A percentile compares a stretch with the other conserved stretches of the same genome.
Conservation (phyloP, 345 rosid genomes). For the Gossypium herbaceum region DNA sequence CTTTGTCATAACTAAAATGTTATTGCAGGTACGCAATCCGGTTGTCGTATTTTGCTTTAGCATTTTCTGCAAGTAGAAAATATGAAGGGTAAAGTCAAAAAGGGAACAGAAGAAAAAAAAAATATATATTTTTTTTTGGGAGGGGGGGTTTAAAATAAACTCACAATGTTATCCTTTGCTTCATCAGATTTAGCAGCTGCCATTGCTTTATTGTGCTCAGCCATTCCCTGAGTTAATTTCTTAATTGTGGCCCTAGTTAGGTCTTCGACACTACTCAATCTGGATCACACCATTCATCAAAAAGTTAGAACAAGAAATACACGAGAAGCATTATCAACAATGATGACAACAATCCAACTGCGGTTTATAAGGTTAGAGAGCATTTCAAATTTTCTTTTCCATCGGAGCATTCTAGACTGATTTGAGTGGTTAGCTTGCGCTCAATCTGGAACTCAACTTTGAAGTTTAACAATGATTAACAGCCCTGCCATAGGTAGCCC, state of each 20-base stretch:
- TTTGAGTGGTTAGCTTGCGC: background rate
- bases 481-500: background rate
- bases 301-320: background rate
- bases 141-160: slow-evolving; percentile 24
- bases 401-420: background rate
- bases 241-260: slow-evolving; percentile 85
- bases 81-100: background rate
- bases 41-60: slow-evolving; percentile 77
- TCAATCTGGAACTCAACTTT: background rate
- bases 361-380: background rate
- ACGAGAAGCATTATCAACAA: background rate
- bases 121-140: no score
- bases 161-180: slow-evolving; percentile 70
- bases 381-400: background rate
- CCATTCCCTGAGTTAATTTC: slow-evolving; percentile 87
- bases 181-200: slow-evolving; percentile 91
- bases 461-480: background rate
- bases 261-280: slow-evolving; percentile 80
- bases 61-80: slow-evolving; percentile 54
- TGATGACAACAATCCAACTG: background rate
- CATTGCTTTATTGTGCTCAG: slow-evolving; percentile 92
- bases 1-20: slow-evolving; percentile 95
- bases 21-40: slow-evolving; percentile 89
- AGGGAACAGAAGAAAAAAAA: background rate
- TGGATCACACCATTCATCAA: slow-evolving; percentile 26